phyloP scores from a whole-genome alignment of 1,284 basidiomycete species.

The Xanthoconium separans region DNA sequence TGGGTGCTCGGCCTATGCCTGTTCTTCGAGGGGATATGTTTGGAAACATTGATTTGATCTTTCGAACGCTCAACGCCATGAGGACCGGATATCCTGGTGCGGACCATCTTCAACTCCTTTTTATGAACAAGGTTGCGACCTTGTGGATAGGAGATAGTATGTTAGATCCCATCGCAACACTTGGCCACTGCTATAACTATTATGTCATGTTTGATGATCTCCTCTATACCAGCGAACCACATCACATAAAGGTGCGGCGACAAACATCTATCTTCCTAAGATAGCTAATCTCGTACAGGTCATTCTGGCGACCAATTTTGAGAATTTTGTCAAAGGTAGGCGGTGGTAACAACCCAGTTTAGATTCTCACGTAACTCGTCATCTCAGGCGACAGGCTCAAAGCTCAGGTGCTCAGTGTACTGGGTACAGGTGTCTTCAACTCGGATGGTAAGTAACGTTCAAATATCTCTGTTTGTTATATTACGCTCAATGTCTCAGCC shows the following conservation, averaged over 20 bases:
- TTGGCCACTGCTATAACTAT: constrained; percentile 20
- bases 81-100: constrained; percentile 26
- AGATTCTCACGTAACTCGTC: constrained; percentile 7
- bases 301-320: constrained; percentile 35
- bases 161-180: constrained; percentile 4
- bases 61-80: constrained; percentile 14
- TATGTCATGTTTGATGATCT: constrained; percentile 23
- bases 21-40: constrained; percentile 16
- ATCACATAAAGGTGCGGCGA: constrained; percentile 22
- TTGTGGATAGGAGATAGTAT: constrained; percentile 17
- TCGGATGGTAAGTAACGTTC: constrained; percentile 45
- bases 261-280: background rate
- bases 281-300: constrained; percentile 9
- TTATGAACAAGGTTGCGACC: background rate
- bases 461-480: constrained; percentile 1
- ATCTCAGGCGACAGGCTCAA: constrained; percentile 29
- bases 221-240: constrained; percentile 26
- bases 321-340: constrained; percentile 39
- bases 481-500: constrained; percentile 25
- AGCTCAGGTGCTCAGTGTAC: constrained; percentile 31
- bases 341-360: constrained; percentile 1
- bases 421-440: constrained; percentile 62
- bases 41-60: constrained; percentile 26
- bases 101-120: background rate
- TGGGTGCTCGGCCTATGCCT: constrained; percentile 24